Evolutionary conservation across 768 basidiomycete genomes (phyloP).

Genomic region (Hysterangium stoloniferum): DNA sequence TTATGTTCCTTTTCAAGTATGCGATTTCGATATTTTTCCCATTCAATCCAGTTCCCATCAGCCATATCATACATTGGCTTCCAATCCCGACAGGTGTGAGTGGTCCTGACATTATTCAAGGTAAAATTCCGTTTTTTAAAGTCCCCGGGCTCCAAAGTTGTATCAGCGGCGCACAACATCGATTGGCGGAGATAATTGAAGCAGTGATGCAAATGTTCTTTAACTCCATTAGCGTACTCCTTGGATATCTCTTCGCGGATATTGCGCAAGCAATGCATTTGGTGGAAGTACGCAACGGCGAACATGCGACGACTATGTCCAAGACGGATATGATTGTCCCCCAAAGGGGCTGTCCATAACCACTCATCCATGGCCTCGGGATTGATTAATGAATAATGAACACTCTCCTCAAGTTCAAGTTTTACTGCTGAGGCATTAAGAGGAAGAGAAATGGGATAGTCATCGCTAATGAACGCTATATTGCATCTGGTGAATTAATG

Average conservation of each 20-base stretch:
- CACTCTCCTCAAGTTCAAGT: conserved; percentile 24
- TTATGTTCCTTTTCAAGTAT: no score
- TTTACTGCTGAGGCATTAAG: conserved; percentile 14
- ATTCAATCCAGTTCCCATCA: conserved; percentile 30
- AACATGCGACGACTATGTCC: conserved; percentile 27
- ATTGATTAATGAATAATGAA: conserved; percentile 22
- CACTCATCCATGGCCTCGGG: conserved; percentile 22
- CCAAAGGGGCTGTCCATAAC: conserved; percentile 21
- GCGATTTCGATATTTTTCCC: conserved; percentile 6
- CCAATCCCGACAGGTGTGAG: conserved; percentile 39
- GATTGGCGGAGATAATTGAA: conserved; percentile 41
- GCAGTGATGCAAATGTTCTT: conserved; percentile 33
- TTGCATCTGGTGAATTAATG: background rate
- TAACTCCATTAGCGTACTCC: background rate
- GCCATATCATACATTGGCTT: conserved; percentile 27
- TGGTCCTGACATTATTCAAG: conserved; percentile 27
- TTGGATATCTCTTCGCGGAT: conserved; percentile 18
- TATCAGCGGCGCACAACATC: conserved; percentile 38
- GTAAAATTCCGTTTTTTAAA: conserved; percentile 30
- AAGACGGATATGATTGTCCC: conserved; percentile 26
- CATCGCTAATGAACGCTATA: conserved; percentile 24
- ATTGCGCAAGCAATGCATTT: conserved; percentile 30
- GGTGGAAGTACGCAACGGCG: conserved; percentile 31
- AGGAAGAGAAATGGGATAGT: conserved; percentile 23
- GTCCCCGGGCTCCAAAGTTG: conserved; percentile 40